phyloP scores from a whole-genome alignment of 192 early-diverging fungal genomes.

The Mortierella hygrophila region DNA sequence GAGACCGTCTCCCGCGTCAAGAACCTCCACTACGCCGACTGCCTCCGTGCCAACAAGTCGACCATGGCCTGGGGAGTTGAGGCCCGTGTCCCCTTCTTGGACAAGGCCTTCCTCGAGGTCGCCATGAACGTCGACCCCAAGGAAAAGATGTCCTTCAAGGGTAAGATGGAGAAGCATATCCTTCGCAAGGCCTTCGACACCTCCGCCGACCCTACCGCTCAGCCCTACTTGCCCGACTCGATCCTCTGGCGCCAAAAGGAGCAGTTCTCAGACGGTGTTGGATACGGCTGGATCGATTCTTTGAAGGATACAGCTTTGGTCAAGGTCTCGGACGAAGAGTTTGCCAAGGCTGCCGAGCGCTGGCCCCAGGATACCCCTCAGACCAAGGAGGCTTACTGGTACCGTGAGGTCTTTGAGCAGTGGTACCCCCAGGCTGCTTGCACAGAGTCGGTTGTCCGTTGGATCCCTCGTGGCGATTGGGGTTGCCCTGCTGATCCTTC shows the following conservation, averaged over 20 bases:
- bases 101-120: conserved; percentile 92
- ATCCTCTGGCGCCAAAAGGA: conserved; percentile 99
- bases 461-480: conserved; percentile 98
- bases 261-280: conserved; percentile 99
- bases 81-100: conserved; percentile 97
- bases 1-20: conserved; percentile 94
- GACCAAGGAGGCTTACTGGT: conserved; percentile 98
- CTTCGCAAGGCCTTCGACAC: conserved; percentile 97
- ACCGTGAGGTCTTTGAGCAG: conserved; percentile 93
- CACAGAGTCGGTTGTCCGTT: conserved; percentile 90
- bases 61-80: conserved; percentile 99
- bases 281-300: conserved; percentile 98
- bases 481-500: conserved; percentile 98
- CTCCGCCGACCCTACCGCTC: conserved; percentile 71
- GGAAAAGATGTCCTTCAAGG: conserved; percentile 84
- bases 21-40: conserved; percentile 97
- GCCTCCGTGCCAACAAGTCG: conserved; percentile 98
- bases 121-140: conserved; percentile 90
- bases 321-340: conserved; percentile 82
- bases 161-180: conserved; percentile 94
- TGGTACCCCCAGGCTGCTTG: conserved; percentile 94
- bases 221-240: conserved; percentile 88
- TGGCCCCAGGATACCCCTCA: conserved; percentile 93
- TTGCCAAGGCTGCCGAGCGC: conserved; percentile 73
- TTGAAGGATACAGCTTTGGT: conserved; percentile 80